Conservation (phyloP, 352 stramenopile species). For the Phytophthora litchii region DNA sequence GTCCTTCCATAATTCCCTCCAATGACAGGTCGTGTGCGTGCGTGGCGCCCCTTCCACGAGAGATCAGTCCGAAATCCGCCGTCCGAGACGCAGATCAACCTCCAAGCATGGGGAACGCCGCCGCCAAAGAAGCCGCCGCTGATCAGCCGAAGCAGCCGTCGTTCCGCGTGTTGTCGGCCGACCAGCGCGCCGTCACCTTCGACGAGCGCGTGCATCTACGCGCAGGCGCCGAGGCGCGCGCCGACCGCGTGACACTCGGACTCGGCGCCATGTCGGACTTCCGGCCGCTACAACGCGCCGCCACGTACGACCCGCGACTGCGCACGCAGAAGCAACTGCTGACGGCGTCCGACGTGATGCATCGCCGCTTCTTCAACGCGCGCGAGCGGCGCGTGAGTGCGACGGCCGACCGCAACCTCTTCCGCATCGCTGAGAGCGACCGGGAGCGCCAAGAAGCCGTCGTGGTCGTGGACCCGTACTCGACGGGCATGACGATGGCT, state of each 20-base stretch:
- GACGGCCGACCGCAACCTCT: constrained; percentile 48
- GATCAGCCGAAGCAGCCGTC: constrained; percentile 15
- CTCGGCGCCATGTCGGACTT: constrained; percentile 68
- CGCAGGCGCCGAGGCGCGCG: constrained; percentile 9
- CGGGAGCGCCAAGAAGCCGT: constrained; percentile 59
- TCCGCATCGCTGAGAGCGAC: constrained; percentile 60
- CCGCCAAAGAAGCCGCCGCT: constrained; percentile 29
- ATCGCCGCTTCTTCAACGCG: constrained; percentile 87
- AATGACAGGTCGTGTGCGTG: constrained; percentile 26
- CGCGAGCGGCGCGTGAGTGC: constrained; percentile 56
- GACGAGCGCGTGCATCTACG: constrained; percentile 80
- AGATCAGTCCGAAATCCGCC: constrained; percentile 23
- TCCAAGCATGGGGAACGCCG: constrained; percentile 34
- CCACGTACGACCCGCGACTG: constrained; percentile 80
- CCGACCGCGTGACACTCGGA: constrained; percentile 52
- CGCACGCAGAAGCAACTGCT: constrained; percentile 60
- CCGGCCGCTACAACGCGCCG: constrained; percentile 73
- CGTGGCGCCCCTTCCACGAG: constrained; percentile 3
- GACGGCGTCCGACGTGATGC: constrained; percentile 79
- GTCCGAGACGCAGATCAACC: constrained; percentile 5
- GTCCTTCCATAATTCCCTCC: constrained; percentile 27
- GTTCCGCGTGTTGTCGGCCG: constrained; percentile 71
- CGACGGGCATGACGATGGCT: constrained; percentile 92
- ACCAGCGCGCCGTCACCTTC: constrained; percentile 83
- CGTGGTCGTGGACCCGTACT: constrained; percentile 96